phyloP scores from a whole-genome alignment of 2,329 filamentous ascomycete genomes.

The Aspergillus sp. region DNA sequence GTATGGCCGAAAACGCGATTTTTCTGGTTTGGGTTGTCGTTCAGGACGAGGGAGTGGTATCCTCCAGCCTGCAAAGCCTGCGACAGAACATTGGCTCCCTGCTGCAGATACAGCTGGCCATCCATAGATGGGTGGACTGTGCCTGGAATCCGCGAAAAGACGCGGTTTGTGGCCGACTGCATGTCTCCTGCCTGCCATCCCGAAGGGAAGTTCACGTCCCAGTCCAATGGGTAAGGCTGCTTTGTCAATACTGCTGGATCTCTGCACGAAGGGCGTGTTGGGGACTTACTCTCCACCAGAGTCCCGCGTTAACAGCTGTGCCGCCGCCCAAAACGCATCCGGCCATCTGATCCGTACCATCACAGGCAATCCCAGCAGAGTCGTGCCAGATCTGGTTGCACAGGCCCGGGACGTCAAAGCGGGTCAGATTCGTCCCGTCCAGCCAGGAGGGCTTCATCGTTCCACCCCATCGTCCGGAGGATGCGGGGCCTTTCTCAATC shows the following conservation, averaged over 20 bases:
- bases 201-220: conserved; percentile 7
- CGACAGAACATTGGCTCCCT: conserved; percentile 3
- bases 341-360: conserved; percentile 70
- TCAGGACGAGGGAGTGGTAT: conserved; percentile 1
- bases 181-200: conserved; percentile 9
- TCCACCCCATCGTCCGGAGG: conserved; percentile 65
- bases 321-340: conserved; percentile 67
- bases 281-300: conserved; percentile 9
- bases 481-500: conserved; percentile 60
- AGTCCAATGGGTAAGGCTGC: conserved; percentile 7
- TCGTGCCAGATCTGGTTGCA: conserved; percentile 70
- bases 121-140: conserved; percentile 4
- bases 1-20: conserved; percentile 7
- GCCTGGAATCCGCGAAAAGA: conserved; percentile 11
- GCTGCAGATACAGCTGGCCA: conserved; percentile 6
- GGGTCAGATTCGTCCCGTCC: conserved; percentile 59
- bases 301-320: conserved; percentile 7
- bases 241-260: not conserved
- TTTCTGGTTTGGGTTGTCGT: conserved; percentile 3
- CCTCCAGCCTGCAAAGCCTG: conserved; percentile 2
- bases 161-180: conserved; percentile 1
- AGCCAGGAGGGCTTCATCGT: conserved; percentile 60
- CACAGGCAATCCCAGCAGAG: conserved; percentile 53
- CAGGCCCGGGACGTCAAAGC: conserved; percentile 70
- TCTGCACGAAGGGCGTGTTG: not conserved